Evolutionary conservation across 139 green algal species (phyloP), one percentile per base, ranked within the genome.

Genomic region (Chlamydomonas schloesseri): DNA sequence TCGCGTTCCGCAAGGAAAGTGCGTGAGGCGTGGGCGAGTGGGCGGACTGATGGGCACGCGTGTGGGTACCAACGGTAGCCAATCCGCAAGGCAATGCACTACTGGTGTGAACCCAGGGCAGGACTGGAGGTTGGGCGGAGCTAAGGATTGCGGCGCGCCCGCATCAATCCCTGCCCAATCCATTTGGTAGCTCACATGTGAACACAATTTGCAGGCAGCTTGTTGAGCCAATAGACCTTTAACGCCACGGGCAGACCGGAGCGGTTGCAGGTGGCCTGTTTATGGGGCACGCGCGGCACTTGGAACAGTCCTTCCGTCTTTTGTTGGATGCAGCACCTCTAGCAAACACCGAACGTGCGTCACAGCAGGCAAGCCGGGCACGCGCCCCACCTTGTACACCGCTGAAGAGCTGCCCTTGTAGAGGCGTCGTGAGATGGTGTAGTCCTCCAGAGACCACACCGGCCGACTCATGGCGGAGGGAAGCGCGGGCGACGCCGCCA

Each of bases 311-410:
- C 5, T 23, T 5, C 8, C 6, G 34, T 14, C 24, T 11, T n/a
- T 33, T 55, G 17, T 26, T 9, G 68, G 33, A 28, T 18, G 68
- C 18, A 10, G 42, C 4, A 13, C 42, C 9, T 11, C 5, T 29
- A 62, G 18, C 24, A 69, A 53, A 17, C 29, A 34, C 6, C 57
- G 55, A 57, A 36, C 23, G 71, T 37, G 29, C 8, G 71, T 33
- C 31, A 23, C 15, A 73, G 11, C 33, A 24, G 6, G 20, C 33
- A 21, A 6, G 64, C 64, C n/a, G n/a, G n/a, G n/a, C n/a, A n/a
- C n/a, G n/a, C n/a, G n/a, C n/a, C n/a, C 11, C 31, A 86, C 80
- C 80, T 86, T 78, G 67, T 86, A 86, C 23, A 86, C 68, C 10
- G 68, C 31, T 0, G 68, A 71, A 21, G 10, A 60, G 24, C n/a